These are phyloP conservation scores for Arachis stenosperma DNA, from an alignment of 306 rosid species.

Conservation along the genomic window DNA sequence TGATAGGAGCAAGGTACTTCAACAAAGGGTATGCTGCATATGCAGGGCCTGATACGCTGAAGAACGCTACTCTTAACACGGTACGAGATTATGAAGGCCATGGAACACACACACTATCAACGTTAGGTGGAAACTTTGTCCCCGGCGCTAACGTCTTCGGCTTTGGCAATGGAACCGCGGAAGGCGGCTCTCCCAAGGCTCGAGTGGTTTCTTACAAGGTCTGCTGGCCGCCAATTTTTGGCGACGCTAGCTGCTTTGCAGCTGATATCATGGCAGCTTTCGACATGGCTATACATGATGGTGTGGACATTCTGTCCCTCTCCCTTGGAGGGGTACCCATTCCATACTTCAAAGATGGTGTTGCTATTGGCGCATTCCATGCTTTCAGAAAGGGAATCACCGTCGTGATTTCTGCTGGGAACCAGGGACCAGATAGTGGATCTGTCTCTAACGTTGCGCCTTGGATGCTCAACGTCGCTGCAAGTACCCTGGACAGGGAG, in stretches of 20 bases:
- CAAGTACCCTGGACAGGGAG: slow-evolving; percentile 70
- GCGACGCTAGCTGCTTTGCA: slow-evolving; percentile 47
- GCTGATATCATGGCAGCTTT: slow-evolving; percentile 64
- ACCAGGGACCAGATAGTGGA: slow-evolving; percentile 53
- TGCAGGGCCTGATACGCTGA: not conserved
- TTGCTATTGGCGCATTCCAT: slow-evolving; percentile 68
- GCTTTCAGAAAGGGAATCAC: slow-evolving; percentile 61
- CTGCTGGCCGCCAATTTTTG: slow-evolving; percentile 57
- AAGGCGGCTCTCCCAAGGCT: slow-evolving; percentile 82
- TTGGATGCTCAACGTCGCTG: slow-evolving; percentile 77
- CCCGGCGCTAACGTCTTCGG: slow-evolving; percentile 56
- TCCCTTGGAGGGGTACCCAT: slow-evolving; percentile 50
- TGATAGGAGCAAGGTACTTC: slow-evolving; percentile 82
- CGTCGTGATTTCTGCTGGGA: slow-evolving; percentile 65
- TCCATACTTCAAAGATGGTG: slow-evolving; percentile 39
- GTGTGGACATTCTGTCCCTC: slow-evolving; percentile 68
- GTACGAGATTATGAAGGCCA: slow-evolving; percentile 63
- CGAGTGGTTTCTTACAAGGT: slow-evolving; percentile 73
- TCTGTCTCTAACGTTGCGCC: slow-evolving; percentile 63
- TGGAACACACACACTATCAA: slow-evolving; percentile 84
- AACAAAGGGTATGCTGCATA: slow-evolving; percentile 51
- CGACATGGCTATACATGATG: slow-evolving; percentile 72
- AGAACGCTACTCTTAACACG: slow-evolving; percentile 17
- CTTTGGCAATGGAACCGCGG: slow-evolving; percentile 66
- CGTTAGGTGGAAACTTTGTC: slow-evolving; percentile 68